Base-by-base conservation (phyloP, 2,329 filamentous ascomycete species). In the Monilinia vaccinii-corymbosi region DNA sequence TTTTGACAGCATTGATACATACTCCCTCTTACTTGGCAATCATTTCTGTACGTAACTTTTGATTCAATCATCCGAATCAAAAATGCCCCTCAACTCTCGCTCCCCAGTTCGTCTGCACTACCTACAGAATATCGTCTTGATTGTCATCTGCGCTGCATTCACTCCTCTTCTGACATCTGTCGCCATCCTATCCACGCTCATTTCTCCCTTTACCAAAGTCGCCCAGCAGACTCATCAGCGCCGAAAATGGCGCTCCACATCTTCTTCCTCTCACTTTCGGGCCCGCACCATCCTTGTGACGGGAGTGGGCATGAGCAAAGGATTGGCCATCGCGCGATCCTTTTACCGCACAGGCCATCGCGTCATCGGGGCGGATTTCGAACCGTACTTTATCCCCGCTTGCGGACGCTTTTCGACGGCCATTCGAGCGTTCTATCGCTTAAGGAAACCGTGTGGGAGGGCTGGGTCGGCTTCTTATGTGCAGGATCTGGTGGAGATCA, bases 281-380 rank as follows among this genome's bases (percentile, higher is more conserved):
- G 56, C 55, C 9, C 63, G 63, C 58, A 87, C 80, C 0, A 75
- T 91, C 40, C 78, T 92, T 16, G 80, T 92, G 46, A 91, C 88
- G 0, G 88, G 88, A 2, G 78, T 91, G 3, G 82, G 83, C 49
- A 91, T 89, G 80, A 78, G 82, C 47, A 88, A 90, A 70, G 88
- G 87, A 4, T 76, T 91, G 3, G 75, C 77, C 0, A 74, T 92
- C 10, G 85, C 87, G 5, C 81, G 88, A 38, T 72, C 81, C 4
- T 87, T 91, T 71, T 78, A 86, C 65, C 72, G 79, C 28, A 77
- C 79, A 1, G 85, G 86, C 2, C 85, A 91, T 70, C 78, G 78
- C n/a, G 86, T 91, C 44, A 79, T 91, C 45, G 88, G 86, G 5
- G 87, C 86, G 13, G 87, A 90, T 67, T 82, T 85, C 56, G 78